Base-by-base conservation (phyloP, 169 alveolate genomes). In the Eimeria praecox region DNA sequence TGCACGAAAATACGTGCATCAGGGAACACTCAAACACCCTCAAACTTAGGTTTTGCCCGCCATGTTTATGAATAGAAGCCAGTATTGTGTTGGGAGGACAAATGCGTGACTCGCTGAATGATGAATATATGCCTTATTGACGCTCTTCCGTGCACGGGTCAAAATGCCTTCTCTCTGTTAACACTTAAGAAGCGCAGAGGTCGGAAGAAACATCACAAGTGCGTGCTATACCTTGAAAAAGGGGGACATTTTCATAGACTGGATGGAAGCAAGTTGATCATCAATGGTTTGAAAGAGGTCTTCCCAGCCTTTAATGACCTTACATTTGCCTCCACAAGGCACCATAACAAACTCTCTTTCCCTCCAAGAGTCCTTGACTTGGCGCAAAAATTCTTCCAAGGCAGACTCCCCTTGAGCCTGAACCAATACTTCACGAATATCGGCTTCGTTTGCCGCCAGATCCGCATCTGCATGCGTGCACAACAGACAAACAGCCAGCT, bases 361-460 rank as follows among this genome's bases (percentile, higher is more conserved):
- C 90, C 96, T 98, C 99, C 99, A 98, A 64, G 97, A 96, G 33
- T 98, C 99, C 96, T 98, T 98, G 71, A 99, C 98, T 86, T 97
- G 91, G 10, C 98, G 97, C 44, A 98, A 95, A 97, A 98, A 98
- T 30, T 98, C 98, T 92, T 99, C 99, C 78, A 99, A 94, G n/a
- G 99, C 99, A 96, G 98, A 97, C 97, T 99, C 99, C 54, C 99
- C 99, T 95, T 99, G 98, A 2, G 99, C 99, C 95, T 98, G 98
- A 86, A 97, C 98, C 87, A 99, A 95, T 22, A 99, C 98, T 87
- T 99, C 99, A 42, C 97, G 96, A 75, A 97, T 94, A 35, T 94
- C 97, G 20, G 97, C 95, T 85, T 97, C 98, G 82, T 97, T 96
- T 33, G 64, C 77, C 59, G 94, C 56, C 90, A 97, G 94, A 80